A percentile compares a stretch with the other conserved stretches of the same genome.
phyloP scores from a whole-genome alignment of 2,329 filamentous ascomycete species.

The Coleophoma crateriformis region DNA sequence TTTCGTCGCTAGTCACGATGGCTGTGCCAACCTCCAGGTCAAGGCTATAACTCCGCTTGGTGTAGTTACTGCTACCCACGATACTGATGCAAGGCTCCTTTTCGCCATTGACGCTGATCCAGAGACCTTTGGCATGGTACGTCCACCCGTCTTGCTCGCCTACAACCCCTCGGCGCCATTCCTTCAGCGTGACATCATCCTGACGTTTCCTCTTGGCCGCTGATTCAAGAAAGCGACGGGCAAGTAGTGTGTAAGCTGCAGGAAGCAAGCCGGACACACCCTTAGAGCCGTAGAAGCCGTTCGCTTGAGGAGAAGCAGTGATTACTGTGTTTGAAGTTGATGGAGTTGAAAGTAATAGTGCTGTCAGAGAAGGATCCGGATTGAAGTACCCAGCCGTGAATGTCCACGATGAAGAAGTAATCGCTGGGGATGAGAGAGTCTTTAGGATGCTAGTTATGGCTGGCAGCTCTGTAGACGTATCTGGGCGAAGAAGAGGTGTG shows the following conservation, averaged over 20 bases:
- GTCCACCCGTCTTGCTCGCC: slow-evolving; percentile 85
- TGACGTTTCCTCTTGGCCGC: slow-evolving; percentile 33
- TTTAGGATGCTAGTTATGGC: slow-evolving; percentile 71
- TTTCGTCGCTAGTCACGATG: slow-evolving; percentile 73
- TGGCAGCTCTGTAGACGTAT: slow-evolving; percentile 84
- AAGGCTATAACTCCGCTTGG: slow-evolving; percentile 84
- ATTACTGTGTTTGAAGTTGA: slow-evolving; percentile 73
- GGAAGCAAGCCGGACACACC: slow-evolving; percentile 89
- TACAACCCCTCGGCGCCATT: slow-evolving; percentile 82
- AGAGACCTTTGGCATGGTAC: slow-evolving; percentile 95
- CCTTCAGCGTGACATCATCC: slow-evolving; percentile 65
- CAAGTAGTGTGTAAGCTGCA: slow-evolving; percentile 85
- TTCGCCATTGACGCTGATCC: slow-evolving; percentile 70
- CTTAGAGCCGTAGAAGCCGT: slow-evolving; percentile 87
- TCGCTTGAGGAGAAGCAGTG: slow-evolving; percentile 87
- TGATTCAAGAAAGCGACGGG: slow-evolving; percentile 65
- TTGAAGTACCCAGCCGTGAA: slow-evolving; percentile 99
- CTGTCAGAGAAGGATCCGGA: slow-evolving; percentile 78
- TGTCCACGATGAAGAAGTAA: slow-evolving; percentile 74
- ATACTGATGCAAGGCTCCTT: slow-evolving; percentile 70
- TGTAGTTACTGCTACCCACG: slow-evolving; percentile 93
- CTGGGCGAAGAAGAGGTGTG: slow-evolving; percentile 70
- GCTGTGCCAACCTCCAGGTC: slow-evolving; percentile 88
- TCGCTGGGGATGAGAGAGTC: slow-evolving; percentile 56
- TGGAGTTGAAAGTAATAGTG: slow-evolving; percentile 69